Base-by-base conservation (phyloP, 768 basidiomycete genomes). In the Naganishia vaughanmartiniae region DNA sequence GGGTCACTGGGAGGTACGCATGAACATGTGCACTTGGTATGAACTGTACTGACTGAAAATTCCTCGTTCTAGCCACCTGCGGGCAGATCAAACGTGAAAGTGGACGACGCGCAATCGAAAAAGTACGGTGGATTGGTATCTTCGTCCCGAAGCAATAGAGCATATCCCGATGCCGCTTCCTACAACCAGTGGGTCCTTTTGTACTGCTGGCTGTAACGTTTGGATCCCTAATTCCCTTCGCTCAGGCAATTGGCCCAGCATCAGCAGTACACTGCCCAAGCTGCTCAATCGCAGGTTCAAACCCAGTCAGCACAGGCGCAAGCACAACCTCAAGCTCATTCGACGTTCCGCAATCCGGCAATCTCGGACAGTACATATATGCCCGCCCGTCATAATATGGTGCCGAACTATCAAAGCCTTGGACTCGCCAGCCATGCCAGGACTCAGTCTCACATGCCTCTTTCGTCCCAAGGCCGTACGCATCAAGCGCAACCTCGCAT, bases 131-230 rank as follows among this genome's bases (percentile, higher is more conserved):
- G 95, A 11, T 28, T 63, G 42, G 60, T 63, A 26, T 45, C 60
- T 19, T 15, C 39, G 19, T 14, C 60, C 24, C 36, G 60, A 42
- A 63, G 42, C 39, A 21, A n/a, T 7, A 39, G 60, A 12, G 60
- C 60, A 7, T 95, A 90, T 77, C 90, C 90, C 75, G 94, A 97
- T 79, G 93, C 95, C 0, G 92, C 92, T 10, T 84, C 89, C 1
- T 99, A 99, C 83, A 93, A 93, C 74, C 93, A 95, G 72, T 73
- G 34, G 15, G 72, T 70, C 21, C 0, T 4, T 36, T 7, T 39
- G 11, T 9, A 26, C 14, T 30, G 15, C 39, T 30, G 2, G 42
- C 10, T 26, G 11, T 55, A 2, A 30, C 4, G n/a, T 31, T 9
- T 12, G 9, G 34, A 3, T 34, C 3, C 11, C 34, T 58, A 19